Percentiles rank a stretch among this genome's conserved stretches.
Conservation (phyloP, 116 monocot species). For the Iris pallida region DNA sequence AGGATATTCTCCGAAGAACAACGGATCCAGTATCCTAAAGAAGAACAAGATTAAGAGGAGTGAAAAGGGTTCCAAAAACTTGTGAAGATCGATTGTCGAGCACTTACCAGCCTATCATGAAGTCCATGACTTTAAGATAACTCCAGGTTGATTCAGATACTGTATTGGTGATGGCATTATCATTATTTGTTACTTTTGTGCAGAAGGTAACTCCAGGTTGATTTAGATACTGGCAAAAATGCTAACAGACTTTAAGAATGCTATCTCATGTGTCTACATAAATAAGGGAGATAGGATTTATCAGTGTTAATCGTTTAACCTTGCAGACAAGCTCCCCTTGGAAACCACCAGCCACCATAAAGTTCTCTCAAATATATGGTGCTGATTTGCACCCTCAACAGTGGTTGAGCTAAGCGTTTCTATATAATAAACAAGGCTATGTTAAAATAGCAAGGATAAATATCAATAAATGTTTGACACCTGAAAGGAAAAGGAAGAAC, state of each 20-base stretch:
- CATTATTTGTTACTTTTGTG: constrained; percentile 45
- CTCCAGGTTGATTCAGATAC: no score
- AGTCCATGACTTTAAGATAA: no score
- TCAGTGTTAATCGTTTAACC: constrained; percentile 26
- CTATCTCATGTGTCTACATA: background rate
- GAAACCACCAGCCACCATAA: constrained; percentile 82
- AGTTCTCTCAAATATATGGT: constrained; percentile 61
- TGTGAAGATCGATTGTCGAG: no score
- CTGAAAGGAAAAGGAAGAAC: constrained; percentile 18
- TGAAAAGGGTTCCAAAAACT: no score
- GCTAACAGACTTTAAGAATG: background rate
- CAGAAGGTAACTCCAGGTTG: constrained; percentile 53
- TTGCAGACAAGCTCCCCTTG: constrained; percentile 87
- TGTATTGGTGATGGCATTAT: constrained; percentile 76
- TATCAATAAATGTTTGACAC: background rate
- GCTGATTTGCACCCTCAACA: constrained; percentile 65
- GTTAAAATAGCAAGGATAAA: background rate
- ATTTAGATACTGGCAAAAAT: constrained; percentile 48
- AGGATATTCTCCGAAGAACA: no score
- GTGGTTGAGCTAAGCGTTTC: constrained; percentile 29
- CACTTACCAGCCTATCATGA: no score
- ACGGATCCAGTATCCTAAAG: no score
- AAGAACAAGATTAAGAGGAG: no score
- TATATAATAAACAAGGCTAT: constrained; percentile 4
- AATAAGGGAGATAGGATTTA: background rate